These are phyloP conservation scores for Malassezia yamatoensis DNA, from an alignment of 1,284 basidiomycete genomes.

Conservation along the genomic window DNA sequence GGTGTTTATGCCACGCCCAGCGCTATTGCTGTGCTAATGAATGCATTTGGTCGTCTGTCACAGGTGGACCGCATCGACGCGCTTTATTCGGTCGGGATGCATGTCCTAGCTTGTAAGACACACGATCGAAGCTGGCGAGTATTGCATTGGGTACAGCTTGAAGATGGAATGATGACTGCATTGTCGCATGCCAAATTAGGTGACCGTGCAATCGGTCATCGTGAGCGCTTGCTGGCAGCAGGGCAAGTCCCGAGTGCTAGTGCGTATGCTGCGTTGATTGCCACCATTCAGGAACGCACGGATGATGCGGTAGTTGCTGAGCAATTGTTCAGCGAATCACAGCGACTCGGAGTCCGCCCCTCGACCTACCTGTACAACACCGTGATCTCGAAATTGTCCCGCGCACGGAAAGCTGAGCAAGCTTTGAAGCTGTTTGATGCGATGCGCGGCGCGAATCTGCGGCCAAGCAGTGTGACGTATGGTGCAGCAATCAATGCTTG, in stretches of 20 bases:
- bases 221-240: constrained; percentile 36
- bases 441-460: constrained; percentile 50
- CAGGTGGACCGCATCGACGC: constrained; percentile 51
- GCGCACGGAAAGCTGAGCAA: constrained; percentile 42
- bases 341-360: constrained; percentile 34
- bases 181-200: constrained; percentile 37
- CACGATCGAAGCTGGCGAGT: constrained; percentile 45
- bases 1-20: constrained; percentile 18
- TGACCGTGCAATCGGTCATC: constrained; percentile 29
- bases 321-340: constrained; percentile 44
- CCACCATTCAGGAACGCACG: constrained; percentile 43
- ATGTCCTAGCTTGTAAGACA: constrained; percentile 24
- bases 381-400: constrained; percentile 44
- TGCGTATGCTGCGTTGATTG: constrained; percentile 43
- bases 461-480: constrained; percentile 79
- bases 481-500: constrained; percentile 82
- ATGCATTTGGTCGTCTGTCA: constrained; percentile 51
- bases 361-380: constrained; percentile 45
- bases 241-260: constrained; percentile 32
- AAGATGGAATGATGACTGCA: constrained; percentile 41
- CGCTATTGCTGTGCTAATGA: constrained; percentile 30
- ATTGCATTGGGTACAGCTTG: constrained; percentile 47
- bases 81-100: constrained; percentile 52
- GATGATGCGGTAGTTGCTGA: constrained; percentile 45
- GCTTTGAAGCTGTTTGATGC: constrained; percentile 43